Evolutionary conservation across 2,329 filamentous ascomycete genomes (phyloP), one percentile per base, ranked within the genome.

Genomic region (Bretziella fagacearum): DNA sequence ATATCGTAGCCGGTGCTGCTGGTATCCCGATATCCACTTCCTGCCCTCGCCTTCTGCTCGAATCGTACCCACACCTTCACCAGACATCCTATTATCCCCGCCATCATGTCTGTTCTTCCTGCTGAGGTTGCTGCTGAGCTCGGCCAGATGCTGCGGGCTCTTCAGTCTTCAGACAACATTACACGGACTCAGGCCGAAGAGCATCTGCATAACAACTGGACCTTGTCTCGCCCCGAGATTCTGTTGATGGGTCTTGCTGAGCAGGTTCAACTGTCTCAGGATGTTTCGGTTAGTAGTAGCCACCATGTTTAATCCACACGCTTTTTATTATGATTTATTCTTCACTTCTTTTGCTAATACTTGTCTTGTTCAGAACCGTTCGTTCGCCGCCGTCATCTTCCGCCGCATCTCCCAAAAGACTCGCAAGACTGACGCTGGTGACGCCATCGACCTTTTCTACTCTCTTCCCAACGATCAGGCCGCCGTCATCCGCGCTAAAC

Each of bases 231-330:
- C 52, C 87, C 91, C 29, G 87, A 95, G 58, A 73, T 93, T 56
- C 70, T 96, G 55, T 68, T 98, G 60, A 91, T 96, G 81, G 91
- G 87, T 54, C 68, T 98, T 56, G 87, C 82, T 33, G 91, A 96
- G 66, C 89, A 96, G 65, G 79, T 94, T 56, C 78, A 84, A 58
- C 77, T 73, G 54, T 77, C 82, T n/a, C 74, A 76, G 55, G 79
- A 89, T 58, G 68, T 76, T 55, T 70, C 74, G 51, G 84, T 91
- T 71, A 46, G 63, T 56, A 48, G 32, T 44, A 35, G 41, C 23
- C n/a, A n/a, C n/a, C n/a, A n/a, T 30, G 11, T 41, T 17, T 22
- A 25, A 26, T 13, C 23, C 20, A 22, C 20, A 40, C 36, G 11
- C 15, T 15, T 18, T 6, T 27, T 27, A 8, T 7, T 25, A 6